Percentiles rank a stretch among this genome's conserved stretches.
Evolutionary conservation across 164 flowering plant genomes (phyloP).

Genomic region (Vitis riparia): DNA sequence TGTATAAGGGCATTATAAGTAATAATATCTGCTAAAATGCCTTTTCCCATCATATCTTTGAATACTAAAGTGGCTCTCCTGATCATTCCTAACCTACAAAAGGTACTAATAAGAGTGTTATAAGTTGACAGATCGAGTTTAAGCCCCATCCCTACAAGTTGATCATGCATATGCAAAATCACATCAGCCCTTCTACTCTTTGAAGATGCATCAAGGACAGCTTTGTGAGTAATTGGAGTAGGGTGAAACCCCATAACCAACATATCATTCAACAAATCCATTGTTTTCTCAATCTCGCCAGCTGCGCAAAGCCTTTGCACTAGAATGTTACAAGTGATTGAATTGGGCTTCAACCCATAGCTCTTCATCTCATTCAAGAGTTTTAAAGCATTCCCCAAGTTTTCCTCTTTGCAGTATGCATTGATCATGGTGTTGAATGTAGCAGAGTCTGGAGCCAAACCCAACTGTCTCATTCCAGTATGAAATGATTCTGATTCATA

Average conservation of each 20-base stretch:
- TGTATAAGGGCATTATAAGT: conserved; percentile 75
- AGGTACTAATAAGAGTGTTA: conserved; percentile 56
- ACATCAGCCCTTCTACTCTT: conserved; percentile 40
- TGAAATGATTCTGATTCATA: conserved; percentile 52
- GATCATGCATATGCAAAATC: conserved; percentile 60
- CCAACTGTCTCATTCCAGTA: conserved; percentile 48
- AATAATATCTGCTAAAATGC: conserved; percentile 49
- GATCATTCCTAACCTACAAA: conserved; percentile 83
- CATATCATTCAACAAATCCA: conserved; percentile 63
- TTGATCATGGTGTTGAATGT: conserved; percentile 74
- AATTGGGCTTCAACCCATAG: conserved; percentile 46
- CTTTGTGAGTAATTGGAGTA: conserved; percentile 39
- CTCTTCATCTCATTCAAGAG: conserved; percentile 69
- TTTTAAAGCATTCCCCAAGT: conserved; percentile 49
- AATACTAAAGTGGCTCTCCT: conserved; percentile 53
- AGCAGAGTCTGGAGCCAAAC: conserved; percentile 56
- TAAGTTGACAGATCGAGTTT: conserved; percentile 37
- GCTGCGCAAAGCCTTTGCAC: conserved; percentile 56
- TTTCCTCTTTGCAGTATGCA: conserved; percentile 61
- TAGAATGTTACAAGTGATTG: conserved; percentile 55
- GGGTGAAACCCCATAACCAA: conserved; percentile 39
- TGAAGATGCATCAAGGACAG: conserved; percentile 59
- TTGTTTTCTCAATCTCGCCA: conserved; percentile 46
- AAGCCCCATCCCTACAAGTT: conserved; percentile 62
- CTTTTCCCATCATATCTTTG: conserved; percentile 57